Evolutionary conservation across 352 stramenopile species (phyloP), one percentile per base, ranked within the genome.

Genomic region (Saprolegnia parasitica): DNA sequence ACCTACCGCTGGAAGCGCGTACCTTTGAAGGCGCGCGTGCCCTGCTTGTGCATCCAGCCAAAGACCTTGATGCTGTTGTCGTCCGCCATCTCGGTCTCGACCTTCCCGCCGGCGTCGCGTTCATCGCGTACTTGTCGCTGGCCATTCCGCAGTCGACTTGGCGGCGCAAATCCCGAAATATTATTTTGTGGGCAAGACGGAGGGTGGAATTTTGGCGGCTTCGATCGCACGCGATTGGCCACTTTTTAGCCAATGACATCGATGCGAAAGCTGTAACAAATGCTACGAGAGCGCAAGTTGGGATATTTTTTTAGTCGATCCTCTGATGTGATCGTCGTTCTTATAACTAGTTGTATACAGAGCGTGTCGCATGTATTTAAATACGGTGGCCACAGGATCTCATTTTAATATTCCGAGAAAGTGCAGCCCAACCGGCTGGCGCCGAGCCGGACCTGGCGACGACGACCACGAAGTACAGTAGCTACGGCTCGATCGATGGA

Each of bases 21-120:
- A 70, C 63, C 84, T 66, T 89, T 90, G 66, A 91, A 90, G 76
- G 84, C 88, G 66, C 86, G 82, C 68, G 81, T 87, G 50, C 83
- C 86, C 68, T 91, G 83, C 77, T 91, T 93, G 76, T 93, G 82
- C 83, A 93, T 93, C 81, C 81, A 93, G 15, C 84, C 84, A 73
- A 91, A 84, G 52, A 91, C 80, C 52, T 78, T 76, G 76, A 94
- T 91, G 61, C 77, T 81, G 68, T 70, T 70, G 23, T 70, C 63
- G 18, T 70, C 63, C 16, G 23, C 3, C 13, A 60, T 60, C 13
- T 35, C 52, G 35, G 24, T n/a, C 13, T 60, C 52, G 24, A 35
- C 52, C 35, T 60, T 60, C 16, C 52, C 52, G 11, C 52, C 11
- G 52, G 52, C 52, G 52, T 60, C 52, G 52, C 13, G 35, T 60